phyloP scores from a whole-genome alignment of 257 asterid genomes.

The Salvia splendens region DNA sequence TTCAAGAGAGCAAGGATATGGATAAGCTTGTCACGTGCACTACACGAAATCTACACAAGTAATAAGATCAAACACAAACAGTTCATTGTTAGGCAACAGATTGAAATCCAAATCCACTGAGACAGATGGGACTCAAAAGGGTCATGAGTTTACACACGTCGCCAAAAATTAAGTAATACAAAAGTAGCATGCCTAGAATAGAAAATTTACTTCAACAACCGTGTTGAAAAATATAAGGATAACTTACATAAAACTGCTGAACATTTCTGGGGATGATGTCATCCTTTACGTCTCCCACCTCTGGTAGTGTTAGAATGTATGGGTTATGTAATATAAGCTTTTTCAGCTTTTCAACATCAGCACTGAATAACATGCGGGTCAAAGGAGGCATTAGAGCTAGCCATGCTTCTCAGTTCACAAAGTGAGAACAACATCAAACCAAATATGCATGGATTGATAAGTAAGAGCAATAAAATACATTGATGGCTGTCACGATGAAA shows the following conservation, averaged over 20 bases:
- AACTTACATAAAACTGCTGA: slow-evolving; percentile 89
- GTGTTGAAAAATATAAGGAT: background rate
- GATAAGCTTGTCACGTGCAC: slow-evolving; percentile 77
- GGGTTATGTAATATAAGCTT: slow-evolving; percentile 93
- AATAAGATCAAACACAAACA: slow-evolving; percentile 26
- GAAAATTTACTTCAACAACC: background rate
- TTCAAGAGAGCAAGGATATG: slow-evolving; percentile 82
- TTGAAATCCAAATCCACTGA: slow-evolving; percentile 1
- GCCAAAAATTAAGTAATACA: background rate
- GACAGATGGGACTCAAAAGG: slow-evolving; percentile 3
- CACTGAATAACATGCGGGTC: slow-evolving; percentile 54
- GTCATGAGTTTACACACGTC: slow-evolving; percentile 12
- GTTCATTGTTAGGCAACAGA: slow-evolving; percentile 5
- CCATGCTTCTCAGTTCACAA: background rate
- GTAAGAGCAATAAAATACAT: slow-evolving; percentile 1
- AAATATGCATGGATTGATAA: slow-evolving; percentile 15
- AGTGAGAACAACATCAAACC: background rate
- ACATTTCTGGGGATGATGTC: slow-evolving; percentile 83
- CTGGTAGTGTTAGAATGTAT: slow-evolving; percentile 77
- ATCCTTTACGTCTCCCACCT: slow-evolving; percentile 82
- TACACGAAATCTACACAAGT: slow-evolving; percentile 69
- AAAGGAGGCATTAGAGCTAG: slow-evolving; percentile 26
- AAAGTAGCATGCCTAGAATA: slow-evolving; percentile 5
- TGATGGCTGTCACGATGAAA: background rate
- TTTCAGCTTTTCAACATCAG: slow-evolving; percentile 91